phyloP scores from a whole-genome alignment of 257 asterid species.

The Ajuga chamaepitys region DNA sequence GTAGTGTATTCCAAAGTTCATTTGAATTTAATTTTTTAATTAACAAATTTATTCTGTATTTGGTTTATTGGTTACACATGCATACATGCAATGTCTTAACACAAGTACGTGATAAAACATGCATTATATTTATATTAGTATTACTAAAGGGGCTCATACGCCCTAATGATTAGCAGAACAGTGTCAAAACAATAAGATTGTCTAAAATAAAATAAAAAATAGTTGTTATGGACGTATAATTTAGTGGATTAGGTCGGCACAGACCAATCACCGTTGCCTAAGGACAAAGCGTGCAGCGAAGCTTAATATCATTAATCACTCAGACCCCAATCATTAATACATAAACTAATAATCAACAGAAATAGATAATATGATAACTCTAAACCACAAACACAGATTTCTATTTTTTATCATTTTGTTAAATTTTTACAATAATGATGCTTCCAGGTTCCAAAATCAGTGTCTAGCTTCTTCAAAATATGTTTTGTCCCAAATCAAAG shows the following conservation, averaged over 20 bases:
- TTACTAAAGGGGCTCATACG: background rate
- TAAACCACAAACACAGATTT: background rate
- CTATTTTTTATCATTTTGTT: too few species aligned
- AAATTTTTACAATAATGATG: too few species aligned
- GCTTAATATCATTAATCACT: slow-evolving; percentile 1
- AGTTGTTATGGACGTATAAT: background rate
- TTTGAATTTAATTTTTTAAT: too few species aligned
- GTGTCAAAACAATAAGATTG: background rate
- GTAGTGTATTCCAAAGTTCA: too few species aligned
- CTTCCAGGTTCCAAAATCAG: too few species aligned
- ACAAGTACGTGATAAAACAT: slow-evolving; percentile 1
- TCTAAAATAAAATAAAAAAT: background rate
- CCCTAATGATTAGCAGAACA: background rate
- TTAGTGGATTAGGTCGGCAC: slow-evolving; percentile 20
- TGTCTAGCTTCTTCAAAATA: too few species aligned
- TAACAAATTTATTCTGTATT: too few species aligned
- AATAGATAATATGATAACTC: background rate
- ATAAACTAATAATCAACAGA: background rate
- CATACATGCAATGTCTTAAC: too few species aligned
- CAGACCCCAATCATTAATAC: too few species aligned
- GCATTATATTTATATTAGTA: background rate
- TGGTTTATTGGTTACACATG: background rate
- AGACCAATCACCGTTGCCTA: slow-evolving; percentile 13
- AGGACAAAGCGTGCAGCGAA: background rate
- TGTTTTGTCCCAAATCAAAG: too few species aligned